Base-by-base conservation (phyloP, 2,329 filamentous ascomycete species). In the Penicillium sp. region DNA sequence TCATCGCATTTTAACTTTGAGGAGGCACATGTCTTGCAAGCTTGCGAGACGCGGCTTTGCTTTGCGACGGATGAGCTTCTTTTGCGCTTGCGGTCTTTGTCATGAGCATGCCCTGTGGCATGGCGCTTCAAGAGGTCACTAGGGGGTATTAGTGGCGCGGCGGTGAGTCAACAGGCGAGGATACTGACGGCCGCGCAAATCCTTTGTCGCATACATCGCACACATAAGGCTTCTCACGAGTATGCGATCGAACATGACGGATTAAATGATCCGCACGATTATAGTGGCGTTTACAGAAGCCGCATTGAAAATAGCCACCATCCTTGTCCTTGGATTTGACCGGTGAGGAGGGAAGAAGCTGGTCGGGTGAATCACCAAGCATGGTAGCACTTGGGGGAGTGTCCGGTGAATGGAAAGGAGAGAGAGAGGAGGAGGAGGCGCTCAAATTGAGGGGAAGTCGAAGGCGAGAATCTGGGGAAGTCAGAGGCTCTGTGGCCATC, bases 1-100 rank as follows among this genome's bases (percentile, higher is more conserved):
- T 82, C 79, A 54, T 81, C 78, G 55, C 79, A 82, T 60, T 79
- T 78, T 18, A 82, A 67, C 59, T 82, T 79, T 2, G 77, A 74
- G 21, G 74, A 70, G 21, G 79, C 79, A 55, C 79, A 81, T 5
- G 76, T 71, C 52, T 78, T 78, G 54, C 79, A 82, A 1, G 79
- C 79, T 62, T 81, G 78, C 5, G 72, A 76, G 4, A 78, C 76
- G 6, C 76, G 69, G 10, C 65, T 64, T 42, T 60, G 64, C 39
- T 65, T 66, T 26, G 59, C 29, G n/a, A 57, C 45, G 3, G 59
- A 57, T 1, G 57, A 50, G 38, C 45, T 54, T 15, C 62, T 53
- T 49, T 62, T 63, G 36, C 59, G 59, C 43, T 70, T 68, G n/a
- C 68, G 67, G 15, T 70, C 68, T 28, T 67, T 75, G 43, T 74